Conservation (phyloP, 2,329 filamentous ascomycete species). For the Pestalotiopsis fici region DNA sequence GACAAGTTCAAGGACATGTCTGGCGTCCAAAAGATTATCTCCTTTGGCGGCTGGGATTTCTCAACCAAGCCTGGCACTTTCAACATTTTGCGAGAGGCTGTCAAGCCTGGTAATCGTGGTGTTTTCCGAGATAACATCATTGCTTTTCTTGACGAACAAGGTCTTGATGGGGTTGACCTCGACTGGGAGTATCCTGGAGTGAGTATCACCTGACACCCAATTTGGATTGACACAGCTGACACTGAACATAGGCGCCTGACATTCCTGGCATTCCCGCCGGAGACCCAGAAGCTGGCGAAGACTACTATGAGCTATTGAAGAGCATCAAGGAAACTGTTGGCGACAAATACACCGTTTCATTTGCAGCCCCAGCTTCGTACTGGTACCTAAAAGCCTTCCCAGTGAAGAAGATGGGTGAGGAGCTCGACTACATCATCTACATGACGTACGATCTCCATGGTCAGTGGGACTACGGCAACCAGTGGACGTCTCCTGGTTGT, state of each 20-base stretch:
- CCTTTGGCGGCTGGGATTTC: conserved; percentile 44
- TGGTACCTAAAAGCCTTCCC: conserved; percentile 31
- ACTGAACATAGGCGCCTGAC: conserved; percentile 18
- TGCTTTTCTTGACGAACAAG: conserved; percentile 30
- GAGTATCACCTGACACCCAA: too few relatives aligned
- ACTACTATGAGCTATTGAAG: conserved; percentile 30
- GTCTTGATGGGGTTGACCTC: conserved; percentile 15
- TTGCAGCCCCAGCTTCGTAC: conserved; percentile 26
- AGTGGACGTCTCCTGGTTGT: conserved; percentile 10
- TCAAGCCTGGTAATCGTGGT: conserved; percentile 27
- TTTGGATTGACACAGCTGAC: too few relatives aligned
- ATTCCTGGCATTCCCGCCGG: conserved; percentile 27
- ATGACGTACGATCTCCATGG: conserved; percentile 33
- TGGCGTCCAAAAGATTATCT: conserved; percentile 35
- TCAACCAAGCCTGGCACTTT: conserved; percentile 35
- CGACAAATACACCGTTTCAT: conserved; percentile 21
- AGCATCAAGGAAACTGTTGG: conserved; percentile 15
- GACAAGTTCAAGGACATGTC: conserved; percentile 22
- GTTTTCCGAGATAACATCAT: conserved; percentile 30
- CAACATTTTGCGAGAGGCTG: conserved; percentile 34
- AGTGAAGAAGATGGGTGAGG: conserved; percentile 19
- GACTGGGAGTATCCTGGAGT: conserved; percentile 13
- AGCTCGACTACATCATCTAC: conserved; percentile 33
- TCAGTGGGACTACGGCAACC: conserved; percentile 32
- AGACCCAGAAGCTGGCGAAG: conserved; percentile 20